These are phyloP conservation scores for Neocallimastix lanati DNA, from an alignment of 192 early-diverging fungal species.

Conservation along the genomic window DNA sequence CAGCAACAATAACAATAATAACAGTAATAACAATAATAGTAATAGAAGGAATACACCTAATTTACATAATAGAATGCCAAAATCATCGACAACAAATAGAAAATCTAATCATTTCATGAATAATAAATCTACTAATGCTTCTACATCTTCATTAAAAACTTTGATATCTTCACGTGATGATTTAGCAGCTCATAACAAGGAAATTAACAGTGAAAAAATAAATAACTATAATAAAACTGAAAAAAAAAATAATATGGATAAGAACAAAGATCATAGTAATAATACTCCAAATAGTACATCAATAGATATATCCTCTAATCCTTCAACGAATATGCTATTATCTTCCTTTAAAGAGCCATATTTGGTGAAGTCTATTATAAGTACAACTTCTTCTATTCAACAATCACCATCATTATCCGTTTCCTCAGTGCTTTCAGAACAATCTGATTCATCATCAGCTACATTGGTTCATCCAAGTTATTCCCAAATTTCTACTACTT, in stretches of 20 bases:
- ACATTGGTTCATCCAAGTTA: neutral
- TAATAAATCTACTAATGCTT: neutral
- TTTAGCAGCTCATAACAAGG: too few species aligned
- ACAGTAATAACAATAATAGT: neutral
- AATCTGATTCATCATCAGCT: neutral
- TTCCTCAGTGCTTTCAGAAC: neutral
- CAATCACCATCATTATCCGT: neutral
- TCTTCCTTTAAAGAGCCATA: neutral
- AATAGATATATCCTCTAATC: neutral
- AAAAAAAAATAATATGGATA: neutral
- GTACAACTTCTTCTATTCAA: neutral
- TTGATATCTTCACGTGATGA: neutral
- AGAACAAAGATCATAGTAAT: too few species aligned
- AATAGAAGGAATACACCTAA: neutral
- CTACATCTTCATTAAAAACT: neutral
- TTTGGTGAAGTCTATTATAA: neutral
- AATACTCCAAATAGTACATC: too few species aligned
- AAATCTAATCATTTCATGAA: neutral
- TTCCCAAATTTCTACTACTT: neutral
- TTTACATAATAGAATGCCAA: neutral
- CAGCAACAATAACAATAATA: neutral
- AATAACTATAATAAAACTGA: conserved; percentile 2
- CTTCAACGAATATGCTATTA: neutral
- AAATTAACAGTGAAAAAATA: too few species aligned
- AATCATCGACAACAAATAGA: too few species aligned